Base-by-base conservation (phyloP, 1,139 yeast genomes). In the Schwanniomyces etchellsii region DNA sequence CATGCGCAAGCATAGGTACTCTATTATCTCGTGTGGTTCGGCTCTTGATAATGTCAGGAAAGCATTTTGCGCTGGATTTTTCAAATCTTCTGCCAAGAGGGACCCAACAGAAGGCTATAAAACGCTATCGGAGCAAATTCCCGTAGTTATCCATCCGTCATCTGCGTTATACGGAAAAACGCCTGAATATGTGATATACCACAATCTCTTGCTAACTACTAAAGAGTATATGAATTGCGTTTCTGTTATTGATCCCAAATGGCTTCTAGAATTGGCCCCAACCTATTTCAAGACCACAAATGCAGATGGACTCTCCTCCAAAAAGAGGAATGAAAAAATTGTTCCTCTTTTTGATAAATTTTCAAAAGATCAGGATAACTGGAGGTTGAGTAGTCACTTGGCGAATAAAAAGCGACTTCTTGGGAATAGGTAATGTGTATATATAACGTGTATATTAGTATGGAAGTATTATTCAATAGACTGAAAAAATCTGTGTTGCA, bases 221-320 rank as follows among this genome's bases (percentile, higher is more conserved):
- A 78, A 77, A 47, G 97, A 89, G 60, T 91, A 88, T 52, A 86
- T 91, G 96, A 93, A 86, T 36, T 82, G 86, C 44, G 83, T 80
- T 5, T 81, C 94, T 0, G 67, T 74, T 4, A 79, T 91, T 31
- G 93, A 86, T 34, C 89, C 96, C 0, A 66, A 67, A 40, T 89
- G 97, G 96, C 63, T 91, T 26, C 66, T 81, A 5, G 88, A 83
- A 44, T 71, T 77, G 24, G 97, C 97, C 2, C 96, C 98, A 1
- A 77, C 77, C 31, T 89, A 81, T 55, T 91, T 84, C 68, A 77
- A 79, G 51, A 70, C 68, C 6, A 71, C 80, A 0, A 78, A 75
- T 41, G 60, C 65, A 1, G 38, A 48, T 10, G 50, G 53, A 29
- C 32, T 60, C 26, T 53, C 59, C 33, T 54, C 56, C 12, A 43